Conservation (phyloP, 2,329 filamentous ascomycete genomes). For the Coniochaeta sp. region DNA sequence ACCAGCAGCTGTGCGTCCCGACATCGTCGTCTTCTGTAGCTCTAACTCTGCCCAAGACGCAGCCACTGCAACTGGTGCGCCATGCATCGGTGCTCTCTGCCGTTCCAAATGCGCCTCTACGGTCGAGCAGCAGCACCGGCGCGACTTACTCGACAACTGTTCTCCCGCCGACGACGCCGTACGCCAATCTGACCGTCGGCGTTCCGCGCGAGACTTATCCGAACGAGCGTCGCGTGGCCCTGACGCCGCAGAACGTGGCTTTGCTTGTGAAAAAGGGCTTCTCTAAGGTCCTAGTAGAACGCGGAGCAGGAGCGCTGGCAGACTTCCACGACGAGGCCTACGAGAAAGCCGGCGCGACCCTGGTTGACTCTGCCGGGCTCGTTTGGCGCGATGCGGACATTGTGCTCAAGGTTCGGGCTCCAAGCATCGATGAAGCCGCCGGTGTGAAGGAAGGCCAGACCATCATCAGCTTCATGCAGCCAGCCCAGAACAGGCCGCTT, state of each 20-base stretch:
- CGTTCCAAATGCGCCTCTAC: conserved; percentile 10
- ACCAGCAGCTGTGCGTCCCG: conserved; percentile 9
- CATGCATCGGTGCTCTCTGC: conserved; percentile 27
- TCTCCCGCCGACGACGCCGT: conserved; percentile 49
- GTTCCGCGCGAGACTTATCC: conserved; percentile 73
- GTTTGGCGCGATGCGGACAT: conserved; percentile 73
- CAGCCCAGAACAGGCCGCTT: conserved; percentile 67
- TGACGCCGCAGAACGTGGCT: conserved; percentile 77
- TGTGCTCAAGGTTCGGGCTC: conserved; percentile 75
- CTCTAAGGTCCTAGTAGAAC: conserved; percentile 67
- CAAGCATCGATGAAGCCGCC: conserved; percentile 62
- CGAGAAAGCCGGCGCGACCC: conserved; percentile 66
- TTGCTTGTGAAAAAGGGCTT: conserved; percentile 83
- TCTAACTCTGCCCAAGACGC: conserved; percentile 16
- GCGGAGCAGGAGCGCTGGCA: conserved; percentile 69
- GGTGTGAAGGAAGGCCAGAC: conserved; percentile 62
- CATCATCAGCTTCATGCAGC: conserved; percentile 77
- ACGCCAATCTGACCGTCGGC: conserved; percentile 66
- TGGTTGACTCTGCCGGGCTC: conserved; percentile 58
- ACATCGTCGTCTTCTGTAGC: conserved; percentile 11
- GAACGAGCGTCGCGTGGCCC: conserved; percentile 73
- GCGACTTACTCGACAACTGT: conserved; percentile 31
- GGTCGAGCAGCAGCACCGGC: conserved; percentile 8
- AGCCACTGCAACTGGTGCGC: conserved; percentile 29
- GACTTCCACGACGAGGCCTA: conserved; percentile 75